A percentile compares a stretch with the other conserved stretches of the same genome.
Evolutionary conservation across 2,329 filamentous ascomycete species (phyloP).

Genomic region (Phialemoniopsis sp.): DNA sequence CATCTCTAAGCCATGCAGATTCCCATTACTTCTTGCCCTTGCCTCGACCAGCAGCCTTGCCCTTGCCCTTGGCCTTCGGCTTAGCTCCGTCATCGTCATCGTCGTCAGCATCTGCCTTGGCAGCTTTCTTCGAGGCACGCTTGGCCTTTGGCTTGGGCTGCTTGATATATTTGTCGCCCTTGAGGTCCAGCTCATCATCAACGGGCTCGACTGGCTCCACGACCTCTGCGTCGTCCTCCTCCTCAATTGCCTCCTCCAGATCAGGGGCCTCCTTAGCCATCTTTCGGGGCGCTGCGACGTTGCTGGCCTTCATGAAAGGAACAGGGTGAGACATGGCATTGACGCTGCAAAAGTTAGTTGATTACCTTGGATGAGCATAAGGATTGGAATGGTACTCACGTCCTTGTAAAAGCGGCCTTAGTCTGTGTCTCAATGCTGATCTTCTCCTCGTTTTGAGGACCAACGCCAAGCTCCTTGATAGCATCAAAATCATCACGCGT

Average conservation of each 20-base stretch:
- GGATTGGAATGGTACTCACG: constrained; percentile 51
- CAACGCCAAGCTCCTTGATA: constrained; percentile 86
- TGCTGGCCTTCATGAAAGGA: constrained; percentile 93
- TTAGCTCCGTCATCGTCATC: constrained; percentile 42
- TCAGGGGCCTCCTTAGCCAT: constrained; percentile 76
- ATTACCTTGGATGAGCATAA: background rate
- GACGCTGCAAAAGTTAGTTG: constrained; percentile 51
- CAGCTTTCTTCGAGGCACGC: constrained; percentile 40
- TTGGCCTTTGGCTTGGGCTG: constrained; percentile 69
- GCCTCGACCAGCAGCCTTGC: constrained; percentile 38
- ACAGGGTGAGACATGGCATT: constrained; percentile 83
- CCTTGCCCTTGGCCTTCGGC: constrained; percentile 42
- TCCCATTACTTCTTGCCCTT: constrained; percentile 39
- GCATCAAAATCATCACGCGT: constrained; percentile 94
- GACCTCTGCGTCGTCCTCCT: constrained; percentile 75
- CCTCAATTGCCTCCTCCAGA: constrained; percentile 92
- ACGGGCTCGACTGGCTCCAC: constrained; percentile 56
- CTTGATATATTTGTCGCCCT: constrained; percentile 96
- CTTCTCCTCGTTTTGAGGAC: constrained; percentile 70
- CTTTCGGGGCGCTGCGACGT: constrained; percentile 68
- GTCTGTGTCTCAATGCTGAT: constrained; percentile 80
- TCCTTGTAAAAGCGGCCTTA: constrained; percentile 84
- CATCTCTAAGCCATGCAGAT: background rate
- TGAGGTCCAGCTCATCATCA: constrained; percentile 76
- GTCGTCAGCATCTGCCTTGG: constrained; percentile 38